Base-by-base conservation (phyloP, 495 filamentous ascomycete species). In the Aspergillus olivimuriae region DNA sequence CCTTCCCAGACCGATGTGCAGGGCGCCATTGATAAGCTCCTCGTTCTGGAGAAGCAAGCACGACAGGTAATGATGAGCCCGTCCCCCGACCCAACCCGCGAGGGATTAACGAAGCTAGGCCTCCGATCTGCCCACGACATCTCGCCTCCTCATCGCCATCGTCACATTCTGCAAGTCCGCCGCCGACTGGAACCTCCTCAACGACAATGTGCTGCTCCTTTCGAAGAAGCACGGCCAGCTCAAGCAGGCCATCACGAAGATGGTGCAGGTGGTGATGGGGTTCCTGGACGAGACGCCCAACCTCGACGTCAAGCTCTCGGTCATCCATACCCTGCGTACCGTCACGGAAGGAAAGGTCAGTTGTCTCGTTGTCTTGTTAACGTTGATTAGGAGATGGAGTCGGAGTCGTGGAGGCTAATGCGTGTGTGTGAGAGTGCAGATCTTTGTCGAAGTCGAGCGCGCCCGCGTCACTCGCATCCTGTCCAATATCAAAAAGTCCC, bases 151-250 rank as follows among this genome's bases (percentile, higher is more conserved):
- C 44, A 70, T 94, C 60, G 72, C 79, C 36, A 90, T 96, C 60
- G 86, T 95, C 67, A 94, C 87, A 53, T 80, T 97, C 69, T 89
- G 88, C 74, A 95, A 95, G 69, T 77, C 95, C 63, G 76, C 86
- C 43, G 84, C 82, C 48, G 87, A 97, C 56, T 98, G 92, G 92
- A 77, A 75, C 52, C 68, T 97, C 48, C 77, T 98, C 56, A 97
- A 94, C 59, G 92, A 98, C 68, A 91, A 98, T 66, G 87, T 95
- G 45, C 76, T 95, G 39, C 75, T 95, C 36, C 79, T 97, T 35
- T 95, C 91, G 48, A 97, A 96, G 82, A 98, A 98, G 73, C 92
- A 98, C 87, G 86, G 89, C 54, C 92, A 98, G 71, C 90, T 98
- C 66, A 96, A 96, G 66, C 94, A 96, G 71, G 92, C 92, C 55